Evolutionary conservation across 1,284 basidiomycete genomes (phyloP).

Genomic region (Wolfiporia cocos): DNA sequence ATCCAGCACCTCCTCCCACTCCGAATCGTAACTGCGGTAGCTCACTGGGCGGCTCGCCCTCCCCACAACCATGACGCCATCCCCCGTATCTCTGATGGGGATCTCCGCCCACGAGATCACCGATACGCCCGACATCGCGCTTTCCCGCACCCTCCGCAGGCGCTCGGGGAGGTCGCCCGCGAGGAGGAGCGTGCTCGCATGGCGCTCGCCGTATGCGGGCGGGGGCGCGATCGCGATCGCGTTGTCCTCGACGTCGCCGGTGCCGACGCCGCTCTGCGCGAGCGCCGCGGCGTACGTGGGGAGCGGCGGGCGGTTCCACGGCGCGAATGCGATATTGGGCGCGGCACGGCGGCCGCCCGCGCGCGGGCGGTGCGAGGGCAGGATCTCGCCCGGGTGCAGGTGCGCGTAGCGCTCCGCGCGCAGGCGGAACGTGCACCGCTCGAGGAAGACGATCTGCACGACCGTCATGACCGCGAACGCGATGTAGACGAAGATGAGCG

Average conservation of each 20-base stretch:
- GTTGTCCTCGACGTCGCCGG: slow-evolving; percentile 68
- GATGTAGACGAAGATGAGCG: slow-evolving; percentile 52
- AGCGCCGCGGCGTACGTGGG: slow-evolving; percentile 67
- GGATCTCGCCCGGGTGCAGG: slow-evolving; percentile 49
- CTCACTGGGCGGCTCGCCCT: slow-evolving; percentile 42
- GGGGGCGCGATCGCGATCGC: slow-evolving; percentile 60
- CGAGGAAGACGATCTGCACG: slow-evolving; percentile 52
- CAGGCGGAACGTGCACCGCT: slow-evolving; percentile 53
- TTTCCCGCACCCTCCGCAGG: slow-evolving; percentile 27
- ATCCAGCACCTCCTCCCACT: slow-evolving; percentile 50
- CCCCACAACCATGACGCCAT: too few species aligned
- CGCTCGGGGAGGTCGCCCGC: slow-evolving; percentile 45
- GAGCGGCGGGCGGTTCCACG: slow-evolving; percentile 65
- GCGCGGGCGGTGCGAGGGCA: slow-evolving; percentile 34
- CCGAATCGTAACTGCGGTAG: slow-evolving; percentile 47
- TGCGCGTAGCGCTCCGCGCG: slow-evolving; percentile 59
- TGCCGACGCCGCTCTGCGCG: slow-evolving; percentile 61
- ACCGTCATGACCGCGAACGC: slow-evolving; percentile 44
- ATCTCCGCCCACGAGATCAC: slow-evolving; percentile 5
- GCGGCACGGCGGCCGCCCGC: slow-evolving; percentile 15
- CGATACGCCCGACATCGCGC: slow-evolving; percentile 11
- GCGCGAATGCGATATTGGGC: slow-evolving; percentile 43
- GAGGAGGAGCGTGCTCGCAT: slow-evolving; percentile 59
- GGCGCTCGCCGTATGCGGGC: slow-evolving; percentile 66
- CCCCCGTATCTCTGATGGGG: slow-evolving; percentile 10